Base-by-base conservation (phyloP, 2,329 filamentous ascomycete species). In the Chalaropsis ovoidea region DNA sequence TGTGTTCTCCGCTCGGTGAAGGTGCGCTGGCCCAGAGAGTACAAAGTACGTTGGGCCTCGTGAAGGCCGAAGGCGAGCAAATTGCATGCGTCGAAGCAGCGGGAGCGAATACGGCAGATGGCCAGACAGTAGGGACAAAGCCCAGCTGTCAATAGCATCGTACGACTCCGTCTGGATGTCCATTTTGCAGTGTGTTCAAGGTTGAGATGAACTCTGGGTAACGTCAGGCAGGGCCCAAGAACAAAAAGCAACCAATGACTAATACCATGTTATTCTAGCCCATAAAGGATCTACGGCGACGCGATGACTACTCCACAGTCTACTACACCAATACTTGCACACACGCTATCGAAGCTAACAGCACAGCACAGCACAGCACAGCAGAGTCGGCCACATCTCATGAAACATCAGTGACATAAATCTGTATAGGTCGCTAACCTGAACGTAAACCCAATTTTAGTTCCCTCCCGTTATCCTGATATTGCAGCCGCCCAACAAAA, bases 61-160 rank as follows among this genome's bases (percentile, higher is more conserved):
- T 1, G 27, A 22, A 3, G 43, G 62, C 8, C 54, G 19, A 5
- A 52, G 31, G 22, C 31, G 24, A 24, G 79, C 76, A 72, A 83
- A 86, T 68, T 87, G 83, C 4, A 88, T 75, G 1, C 86, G 79
- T n/a, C 86, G 81, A 58, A 85, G 76, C 3, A 89, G 74, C 5
- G 83, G 79, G 15, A 89, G 75, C 3, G 83, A 83, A 69, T 80
- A 75, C 0, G 86, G 86, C 8, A 86, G 74, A 42, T 82, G 77
- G 2, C 73, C 70, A 31, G 73, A 70, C 0, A 89, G 77, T 13
- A 81, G 77, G 17, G 61, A 56, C 19, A 64, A 13, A n/a, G 65
- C 61, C 61, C 66, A 65, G 13, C 31, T 27, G 11, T 45, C 64
- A 19, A 63, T 58, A 2, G 52, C 5, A 15, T 43, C 8, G 17